Evolutionary conservation across 257 asterid genomes (phyloP).

Genomic region (Solanum megistacrolobum): DNA sequence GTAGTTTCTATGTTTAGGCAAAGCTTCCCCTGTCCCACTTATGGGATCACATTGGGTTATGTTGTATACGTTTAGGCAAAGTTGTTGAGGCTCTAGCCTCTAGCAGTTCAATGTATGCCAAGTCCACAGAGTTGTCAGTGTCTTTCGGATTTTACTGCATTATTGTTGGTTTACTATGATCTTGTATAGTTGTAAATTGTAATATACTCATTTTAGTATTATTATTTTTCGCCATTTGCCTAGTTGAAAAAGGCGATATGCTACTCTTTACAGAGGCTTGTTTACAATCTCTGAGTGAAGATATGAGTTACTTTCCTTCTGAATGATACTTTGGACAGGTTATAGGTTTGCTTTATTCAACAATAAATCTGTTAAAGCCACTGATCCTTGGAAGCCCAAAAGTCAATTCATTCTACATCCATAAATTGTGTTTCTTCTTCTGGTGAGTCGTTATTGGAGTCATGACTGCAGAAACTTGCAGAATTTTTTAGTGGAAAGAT

Average conservation of each 20-base stretch:
- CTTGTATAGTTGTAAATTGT: not conserved
- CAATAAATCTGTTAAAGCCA: not conserved
- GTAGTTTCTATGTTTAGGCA: not conserved
- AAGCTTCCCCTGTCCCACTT: not conserved
- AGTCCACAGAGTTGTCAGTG: not conserved
- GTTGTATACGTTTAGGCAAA: not conserved
- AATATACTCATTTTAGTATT: not conserved
- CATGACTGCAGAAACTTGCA: not conserved
- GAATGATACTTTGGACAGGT: not conserved
- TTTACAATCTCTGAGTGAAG: not conserved
- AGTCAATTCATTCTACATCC: not conserved
- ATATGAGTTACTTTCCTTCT: not conserved
- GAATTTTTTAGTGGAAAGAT: not conserved
- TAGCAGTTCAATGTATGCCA: not conserved
- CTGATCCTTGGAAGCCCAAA: not conserved
- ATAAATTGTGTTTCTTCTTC: not conserved
- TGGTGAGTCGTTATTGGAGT: not conserved
- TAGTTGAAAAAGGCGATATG: not conserved
- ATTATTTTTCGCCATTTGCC: too few relatives aligned
- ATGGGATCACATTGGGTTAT: not conserved
- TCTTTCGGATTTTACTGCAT: not conserved
- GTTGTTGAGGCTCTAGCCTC: not conserved
- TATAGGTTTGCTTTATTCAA: not conserved
- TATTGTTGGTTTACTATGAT: not conserved
- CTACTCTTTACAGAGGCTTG: not conserved